Conservation (phyloP, 192 early-diverging fungal species). For the Backusella mclennaniae region DNA sequence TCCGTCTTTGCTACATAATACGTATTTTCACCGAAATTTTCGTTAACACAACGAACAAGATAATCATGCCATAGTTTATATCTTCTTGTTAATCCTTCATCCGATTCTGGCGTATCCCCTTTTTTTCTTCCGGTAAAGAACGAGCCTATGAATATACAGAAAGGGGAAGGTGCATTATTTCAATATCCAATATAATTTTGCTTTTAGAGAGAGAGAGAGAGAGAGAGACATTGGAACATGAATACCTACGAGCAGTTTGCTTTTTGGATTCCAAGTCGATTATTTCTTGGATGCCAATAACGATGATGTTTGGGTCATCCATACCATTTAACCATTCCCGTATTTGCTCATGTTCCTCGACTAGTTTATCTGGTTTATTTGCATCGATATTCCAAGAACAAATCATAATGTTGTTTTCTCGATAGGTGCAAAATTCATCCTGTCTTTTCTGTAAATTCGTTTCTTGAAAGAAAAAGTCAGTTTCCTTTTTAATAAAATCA, state of each 20-base stretch:
- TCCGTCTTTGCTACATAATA: conserved; percentile 71
- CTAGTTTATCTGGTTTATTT: conserved; percentile 74
- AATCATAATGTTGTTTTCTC: conserved; percentile 73
- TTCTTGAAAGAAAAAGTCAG: conserved; percentile 30
- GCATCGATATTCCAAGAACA: conserved; percentile 95
- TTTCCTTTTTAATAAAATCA: not conserved
- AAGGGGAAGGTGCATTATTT: not conserved
- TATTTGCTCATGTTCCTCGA: conserved; percentile 45
- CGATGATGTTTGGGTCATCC: conserved; percentile 72
- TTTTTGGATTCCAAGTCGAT: conserved; percentile 80
- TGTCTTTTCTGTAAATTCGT: conserved; percentile 61
- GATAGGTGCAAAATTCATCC: conserved; percentile 60
- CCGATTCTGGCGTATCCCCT: conserved; percentile 47
- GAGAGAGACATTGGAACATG: too few relatives aligned
- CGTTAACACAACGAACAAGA: conserved; percentile 56
- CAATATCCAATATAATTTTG: not conserved
- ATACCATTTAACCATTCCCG: conserved; percentile 45
- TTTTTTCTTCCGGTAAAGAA: conserved; percentile 53
- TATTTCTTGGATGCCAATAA: conserved; percentile 83
- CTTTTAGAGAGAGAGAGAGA: not conserved
- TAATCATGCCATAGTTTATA: conserved; percentile 83
- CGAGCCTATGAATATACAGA: conserved; percentile 33
- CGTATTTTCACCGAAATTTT: conserved; percentile 43
- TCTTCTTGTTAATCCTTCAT: conserved; percentile 62
- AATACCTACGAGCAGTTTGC: conserved; percentile 63